Evolutionary conservation across 2,329 filamentous ascomycete genomes (phyloP).

Genomic region (Neonectria hederae): DNA sequence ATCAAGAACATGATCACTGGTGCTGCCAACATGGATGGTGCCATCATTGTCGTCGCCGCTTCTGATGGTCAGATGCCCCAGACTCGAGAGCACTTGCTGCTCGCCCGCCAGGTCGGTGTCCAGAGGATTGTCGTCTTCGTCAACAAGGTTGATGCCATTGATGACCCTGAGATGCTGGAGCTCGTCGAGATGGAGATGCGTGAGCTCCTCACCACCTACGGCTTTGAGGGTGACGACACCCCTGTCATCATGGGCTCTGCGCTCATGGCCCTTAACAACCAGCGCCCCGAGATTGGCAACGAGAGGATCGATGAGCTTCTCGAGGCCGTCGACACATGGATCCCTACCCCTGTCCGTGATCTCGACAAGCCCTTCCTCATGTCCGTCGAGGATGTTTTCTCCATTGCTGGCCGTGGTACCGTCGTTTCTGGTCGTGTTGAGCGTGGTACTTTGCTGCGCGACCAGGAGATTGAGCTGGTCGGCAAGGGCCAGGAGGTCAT

Average conservation of each 20-base stretch:
- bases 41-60: conserved; percentile 97
- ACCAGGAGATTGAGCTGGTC: conserved; percentile 92
- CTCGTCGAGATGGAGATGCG: conserved; percentile 99
- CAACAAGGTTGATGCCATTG: conserved; percentile 98
- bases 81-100: conserved; percentile 96
- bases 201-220: conserved; percentile 90
- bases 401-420: conserved; percentile 91
- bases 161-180: conserved; percentile 99
- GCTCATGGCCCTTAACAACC: conserved; percentile 89
- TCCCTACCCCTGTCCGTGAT: conserved; percentile 92
- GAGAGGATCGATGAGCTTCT: conserved; percentile 93
- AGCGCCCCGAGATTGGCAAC: conserved; percentile 85
- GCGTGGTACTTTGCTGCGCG: conserved; percentile 92
- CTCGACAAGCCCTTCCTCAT: conserved; percentile 99
- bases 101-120: conserved; percentile 97
- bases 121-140: conserved; percentile 99
- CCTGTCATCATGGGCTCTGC: conserved; percentile 98
- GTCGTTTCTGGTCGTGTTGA: conserved; percentile 97
- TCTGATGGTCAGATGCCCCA: conserved; percentile 99
- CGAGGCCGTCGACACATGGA: conserved; percentile 91
- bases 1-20: conserved; percentile 99
- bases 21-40: conserved; percentile 99
- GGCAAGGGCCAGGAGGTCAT: conserved; percentile 84
- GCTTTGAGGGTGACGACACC: conserved; percentile 97
- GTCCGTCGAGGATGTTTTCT: conserved; percentile 95